Base-by-base conservation (phyloP, 2,329 filamentous ascomycete genomes). In the Lasiodiplodia theobromae region DNA sequence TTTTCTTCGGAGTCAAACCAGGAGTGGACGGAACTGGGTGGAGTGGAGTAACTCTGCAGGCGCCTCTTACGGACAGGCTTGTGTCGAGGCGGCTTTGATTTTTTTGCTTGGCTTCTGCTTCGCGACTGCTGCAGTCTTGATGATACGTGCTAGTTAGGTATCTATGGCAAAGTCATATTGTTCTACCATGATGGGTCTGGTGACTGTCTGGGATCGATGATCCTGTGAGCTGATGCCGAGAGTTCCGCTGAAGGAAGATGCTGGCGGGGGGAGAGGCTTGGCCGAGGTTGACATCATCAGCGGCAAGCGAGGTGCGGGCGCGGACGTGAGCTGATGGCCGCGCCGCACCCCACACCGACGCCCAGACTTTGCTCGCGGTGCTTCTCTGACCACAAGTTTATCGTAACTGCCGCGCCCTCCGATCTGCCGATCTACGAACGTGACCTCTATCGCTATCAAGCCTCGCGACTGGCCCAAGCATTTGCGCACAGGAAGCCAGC, bases 1-100 rank as follows among this genome's bases (percentile, higher is more conserved):
- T 23, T 58, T 57, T 40, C 38, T 40, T 12, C 38, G 65, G 65
- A 67, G 65, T 67, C 49, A 49, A 60, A 51, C 6, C 40, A 58
- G 65, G 65, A 57, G 65, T 21, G 60, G 38, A n/a, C 12, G 65
- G 54, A 49, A 49, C 40, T 25, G 53, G 53, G 44, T 28, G 58
- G 44, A 63, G 44, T 18, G 52, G 65, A 58, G 53, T 58, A 67
- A 38, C 60, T 58, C 18, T 38, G 38, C 40, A 28, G 34, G 54
- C 65, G 37, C 65, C 63, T 67, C 65, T 67, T 67, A 67, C 16
- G 65, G 65, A 67, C 65, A 51, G 54, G 65, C 53, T 57, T 51
- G 53, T 56, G 64, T 67, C 65, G 65, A 67, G 65, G 65, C 53
- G 54, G 53, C 53, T 67, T 67, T 57, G 53, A 25, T 25, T 67